Percentiles rank a stretch among this genome's conserved stretches.
These are phyloP conservation scores for Scheffersomyces lignosus DNA, from an alignment of 805 yeast genomes.

Conservation along the genomic window DNA sequence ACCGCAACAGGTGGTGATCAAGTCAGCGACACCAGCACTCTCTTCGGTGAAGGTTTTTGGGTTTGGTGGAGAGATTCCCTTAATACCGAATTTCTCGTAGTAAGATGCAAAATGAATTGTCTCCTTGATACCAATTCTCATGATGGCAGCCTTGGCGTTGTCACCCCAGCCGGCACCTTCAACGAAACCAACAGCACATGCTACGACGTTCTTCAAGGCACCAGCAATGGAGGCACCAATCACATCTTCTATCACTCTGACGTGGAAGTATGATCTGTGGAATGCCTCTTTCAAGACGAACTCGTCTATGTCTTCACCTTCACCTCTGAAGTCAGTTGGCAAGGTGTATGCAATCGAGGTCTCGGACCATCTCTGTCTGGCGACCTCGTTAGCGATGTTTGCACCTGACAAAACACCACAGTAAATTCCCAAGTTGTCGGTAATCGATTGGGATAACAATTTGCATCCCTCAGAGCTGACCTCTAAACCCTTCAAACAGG, in stretches of 20 bases:
- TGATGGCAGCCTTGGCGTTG: slow-evolving; percentile 96
- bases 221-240: slow-evolving; percentile 97
- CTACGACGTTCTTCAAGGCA: slow-evolving; percentile 94
- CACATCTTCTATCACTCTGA: slow-evolving; percentile 85
- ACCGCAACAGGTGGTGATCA: slow-evolving; percentile 96
- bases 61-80: slow-evolving; percentile 54
- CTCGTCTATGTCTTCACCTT: slow-evolving; percentile 72
- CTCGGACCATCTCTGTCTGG: slow-evolving; percentile 93
- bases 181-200: slow-evolving; percentile 95
- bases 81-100: slow-evolving; percentile 57
- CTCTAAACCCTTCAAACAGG: slow-evolving; percentile 94
- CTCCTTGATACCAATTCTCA: slow-evolving; percentile 93
- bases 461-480: slow-evolving; percentile 84
- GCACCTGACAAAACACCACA: slow-evolving; percentile 99
- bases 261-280: slow-evolving; percentile 99
- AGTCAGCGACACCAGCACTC: slow-evolving; percentile 96
- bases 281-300: slow-evolving; percentile 73
- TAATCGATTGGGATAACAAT: slow-evolving; percentile 74
- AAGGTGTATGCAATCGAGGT: slow-evolving; percentile 90
- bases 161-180: slow-evolving; percentile 99
- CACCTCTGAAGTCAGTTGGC: slow-evolving; percentile 68
- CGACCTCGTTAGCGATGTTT: slow-evolving; percentile 95
- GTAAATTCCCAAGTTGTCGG: slow-evolving; percentile 77
- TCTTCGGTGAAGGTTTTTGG: slow-evolving; percentile 87
- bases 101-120: slow-evolving; percentile 74